phyloP scores from a whole-genome alignment of 2,329 filamentous ascomycete genomes.

The Huntiella savannae region DNA sequence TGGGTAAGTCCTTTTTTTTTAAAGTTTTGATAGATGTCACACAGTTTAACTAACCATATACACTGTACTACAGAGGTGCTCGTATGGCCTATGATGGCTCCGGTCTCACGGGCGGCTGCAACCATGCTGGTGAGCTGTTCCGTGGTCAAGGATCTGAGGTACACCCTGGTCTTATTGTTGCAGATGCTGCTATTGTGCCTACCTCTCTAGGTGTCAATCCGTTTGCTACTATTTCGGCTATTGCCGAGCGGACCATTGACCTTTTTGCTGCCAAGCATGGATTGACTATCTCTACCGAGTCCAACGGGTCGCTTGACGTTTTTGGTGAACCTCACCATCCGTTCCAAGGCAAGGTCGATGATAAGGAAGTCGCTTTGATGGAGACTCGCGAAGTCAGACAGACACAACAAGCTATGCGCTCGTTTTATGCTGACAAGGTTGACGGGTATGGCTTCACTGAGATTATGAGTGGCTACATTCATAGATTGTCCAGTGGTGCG shows the following conservation, averaged over 20 bases:
- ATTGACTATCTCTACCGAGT: conserved; percentile 26
- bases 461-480: conserved; percentile 44
- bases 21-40: neutral
- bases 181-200: conserved; percentile 42
- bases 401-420: conserved; percentile 20
- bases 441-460: conserved; percentile 42
- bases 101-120: conserved; percentile 36
- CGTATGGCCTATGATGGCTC: conserved; percentile 42
- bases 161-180: conserved; percentile 39
- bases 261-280: conserved; percentile 23
- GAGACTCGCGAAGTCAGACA: conserved; percentile 21
- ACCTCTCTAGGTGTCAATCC: conserved; percentile 46
- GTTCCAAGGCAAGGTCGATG: conserved; percentile 11
- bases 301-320: conserved; percentile 32
- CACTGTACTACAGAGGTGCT: conserved; percentile 28
- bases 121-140: conserved; percentile 42
- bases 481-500: conserved; percentile 23
- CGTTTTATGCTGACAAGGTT: conserved; percentile 25
- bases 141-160: conserved; percentile 29
- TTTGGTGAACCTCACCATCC: conserved; percentile 30
- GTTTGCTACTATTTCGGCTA: conserved; percentile 48
- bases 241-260: conserved; percentile 45
- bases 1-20: conserved; percentile 23
- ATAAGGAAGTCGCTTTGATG: conserved; percentile 14
- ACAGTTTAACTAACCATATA: neutral